phyloP scores from a whole-genome alignment of 2,329 filamentous ascomycete genomes.

The Xylariaceae sp. region DNA sequence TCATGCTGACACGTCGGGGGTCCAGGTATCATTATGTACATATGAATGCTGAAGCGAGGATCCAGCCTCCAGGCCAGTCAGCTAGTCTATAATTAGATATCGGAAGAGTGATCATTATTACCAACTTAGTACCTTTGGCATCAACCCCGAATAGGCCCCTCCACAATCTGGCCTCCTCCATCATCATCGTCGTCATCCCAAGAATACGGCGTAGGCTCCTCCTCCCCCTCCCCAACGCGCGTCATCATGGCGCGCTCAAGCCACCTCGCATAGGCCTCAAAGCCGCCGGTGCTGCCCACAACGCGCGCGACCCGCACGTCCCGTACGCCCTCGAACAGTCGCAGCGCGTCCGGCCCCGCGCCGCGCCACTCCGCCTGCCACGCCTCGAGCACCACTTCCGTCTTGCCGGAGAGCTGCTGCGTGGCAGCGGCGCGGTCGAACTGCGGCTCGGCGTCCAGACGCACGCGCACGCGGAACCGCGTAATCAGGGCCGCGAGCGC shows the following conservation, averaged over 20 bases:
- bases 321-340: conserved; percentile 50
- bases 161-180: background rate
- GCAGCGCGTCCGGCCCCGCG: conserved; percentile 44
- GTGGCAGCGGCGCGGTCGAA: conserved; percentile 39
- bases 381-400: conserved; percentile 49
- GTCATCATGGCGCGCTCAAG: conserved; percentile 47
- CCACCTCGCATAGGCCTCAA: conserved; percentile 51
- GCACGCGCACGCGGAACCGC: conserved; percentile 48
- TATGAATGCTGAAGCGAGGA: too few relatives aligned
- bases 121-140: too few relatives aligned
- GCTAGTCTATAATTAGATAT: background rate
- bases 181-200: conserved; percentile 18
- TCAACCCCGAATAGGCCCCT: background rate
- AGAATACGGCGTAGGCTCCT: conserved; percentile 24
- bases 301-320: conserved; percentile 47
- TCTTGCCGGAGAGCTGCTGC: conserved; percentile 44
- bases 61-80: too few relatives aligned
- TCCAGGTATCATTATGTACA: too few relatives aligned
- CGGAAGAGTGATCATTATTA: too few relatives aligned
- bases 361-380: conserved; percentile 48
- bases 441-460: conserved; percentile 48
- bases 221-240: conserved; percentile 11
- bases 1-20: too few relatives aligned
- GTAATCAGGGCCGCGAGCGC: conserved; percentile 42
- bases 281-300: conserved; percentile 47